A percentile compares a stretch with the other conserved stretches of the same genome.
phyloP scores from a whole-genome alignment of 2,329 filamentous ascomycete species.

The Tolypocladium sp. region DNA sequence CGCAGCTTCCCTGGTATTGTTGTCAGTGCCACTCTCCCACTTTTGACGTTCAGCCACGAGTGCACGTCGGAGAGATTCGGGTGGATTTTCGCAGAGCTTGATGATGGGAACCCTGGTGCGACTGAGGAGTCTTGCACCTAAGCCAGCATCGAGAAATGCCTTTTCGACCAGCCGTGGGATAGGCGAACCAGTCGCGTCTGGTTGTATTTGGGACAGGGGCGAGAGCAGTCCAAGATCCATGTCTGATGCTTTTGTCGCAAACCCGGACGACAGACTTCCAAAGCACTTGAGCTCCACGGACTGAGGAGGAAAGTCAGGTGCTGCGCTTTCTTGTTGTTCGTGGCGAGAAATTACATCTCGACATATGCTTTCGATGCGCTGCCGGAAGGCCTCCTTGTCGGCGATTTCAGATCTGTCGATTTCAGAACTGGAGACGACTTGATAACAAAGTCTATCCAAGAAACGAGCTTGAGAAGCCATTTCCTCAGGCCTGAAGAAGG shows the following conservation, averaged over 20 bases:
- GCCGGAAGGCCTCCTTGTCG: slow-evolving; percentile 64
- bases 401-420: slow-evolving; percentile 55
- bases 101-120: slow-evolving; percentile 79
- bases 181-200: slow-evolving; percentile 44
- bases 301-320: slow-evolving; percentile 36
- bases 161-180: slow-evolving; percentile 71
- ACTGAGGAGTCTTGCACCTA: slow-evolving; percentile 69
- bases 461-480: slow-evolving; percentile 36
- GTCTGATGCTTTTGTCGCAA: slow-evolving; percentile 80
- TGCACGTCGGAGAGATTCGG: slow-evolving; percentile 47
- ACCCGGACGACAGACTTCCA: slow-evolving; percentile 75
- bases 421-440: slow-evolving; percentile 43
- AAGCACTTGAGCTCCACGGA: slow-evolving; percentile 68
- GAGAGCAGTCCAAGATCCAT: slow-evolving; percentile 80
- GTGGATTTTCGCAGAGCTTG: slow-evolving; percentile 70
- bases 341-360: slow-evolving; percentile 45
- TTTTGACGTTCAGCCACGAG: slow-evolving; percentile 57
- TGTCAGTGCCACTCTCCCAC: slow-evolving; percentile 54
- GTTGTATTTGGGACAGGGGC: slow-evolving; percentile 44
- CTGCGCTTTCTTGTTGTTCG: slow-evolving; percentile 32
- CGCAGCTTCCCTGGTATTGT: slow-evolving; percentile 23
- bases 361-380: slow-evolving; percentile 55
- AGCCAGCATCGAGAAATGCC: slow-evolving; percentile 59
- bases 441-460: slow-evolving; percentile 38
- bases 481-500: slow-evolving; percentile 32